These are phyloP conservation scores for Buddleja alternifolia DNA, from an alignment of 257 asterid genomes.

Conservation along the genomic window DNA sequence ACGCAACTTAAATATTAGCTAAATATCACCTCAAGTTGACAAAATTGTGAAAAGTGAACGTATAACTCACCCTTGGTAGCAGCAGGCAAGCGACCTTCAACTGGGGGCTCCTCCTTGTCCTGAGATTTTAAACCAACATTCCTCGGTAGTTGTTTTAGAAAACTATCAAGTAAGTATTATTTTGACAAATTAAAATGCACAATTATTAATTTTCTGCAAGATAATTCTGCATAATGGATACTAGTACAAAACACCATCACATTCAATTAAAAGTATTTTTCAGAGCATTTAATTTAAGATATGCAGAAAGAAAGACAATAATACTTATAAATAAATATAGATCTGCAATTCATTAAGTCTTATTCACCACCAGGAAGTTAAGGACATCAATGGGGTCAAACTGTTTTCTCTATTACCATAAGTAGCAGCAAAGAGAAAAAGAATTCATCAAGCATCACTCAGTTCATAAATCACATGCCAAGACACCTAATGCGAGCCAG, in stretches of 20 bases:
- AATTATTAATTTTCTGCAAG: too few species aligned
- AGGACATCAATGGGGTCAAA: too few species aligned
- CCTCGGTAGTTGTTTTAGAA: background rate
- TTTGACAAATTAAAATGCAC: background rate
- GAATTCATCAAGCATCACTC: background rate
- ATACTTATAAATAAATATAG: too few species aligned
- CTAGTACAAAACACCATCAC: background rate
- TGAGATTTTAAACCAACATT: slow-evolving; percentile 31
- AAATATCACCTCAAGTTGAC: background rate
- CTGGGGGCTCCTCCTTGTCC: slow-evolving; percentile 84
- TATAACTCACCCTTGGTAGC: slow-evolving; percentile 76
- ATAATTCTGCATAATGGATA: background rate
- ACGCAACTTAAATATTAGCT: background rate
- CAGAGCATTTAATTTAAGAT: too few species aligned
- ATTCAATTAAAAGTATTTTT: background rate
- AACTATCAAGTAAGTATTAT: background rate
- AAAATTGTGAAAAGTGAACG: too few species aligned
- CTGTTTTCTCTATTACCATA: too few species aligned
- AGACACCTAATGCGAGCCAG: background rate
- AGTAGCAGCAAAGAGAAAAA: background rate
- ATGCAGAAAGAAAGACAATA: too few species aligned
- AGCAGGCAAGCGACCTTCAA: slow-evolving; percentile 92
- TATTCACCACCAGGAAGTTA: too few species aligned
- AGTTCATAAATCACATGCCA: background rate
- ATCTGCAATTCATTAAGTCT: too few species aligned